phyloP scores from a whole-genome alignment of 768 basidiomycete species.

The Russula griseocarnosa region DNA sequence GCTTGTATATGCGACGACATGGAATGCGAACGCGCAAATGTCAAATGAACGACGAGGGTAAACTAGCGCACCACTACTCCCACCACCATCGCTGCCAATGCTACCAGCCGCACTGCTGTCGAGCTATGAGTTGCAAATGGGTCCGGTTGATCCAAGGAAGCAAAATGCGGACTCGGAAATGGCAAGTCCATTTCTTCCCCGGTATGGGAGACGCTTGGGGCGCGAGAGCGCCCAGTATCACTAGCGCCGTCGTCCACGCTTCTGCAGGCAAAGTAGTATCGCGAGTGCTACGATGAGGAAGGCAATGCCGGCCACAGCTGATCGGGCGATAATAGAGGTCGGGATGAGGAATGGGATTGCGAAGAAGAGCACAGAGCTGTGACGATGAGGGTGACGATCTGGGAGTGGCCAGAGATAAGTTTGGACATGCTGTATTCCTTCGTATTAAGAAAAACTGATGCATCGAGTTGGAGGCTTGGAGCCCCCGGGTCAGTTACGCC shows the following conservation, averaged over 20 bases:
- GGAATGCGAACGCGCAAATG: neutral
- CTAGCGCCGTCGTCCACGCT: slow-evolving; percentile 8
- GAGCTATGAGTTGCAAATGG: slow-evolving; percentile 4
- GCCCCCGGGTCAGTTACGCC: neutral
- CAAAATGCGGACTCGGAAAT: neutral
- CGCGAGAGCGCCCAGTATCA: slow-evolving; percentile 22
- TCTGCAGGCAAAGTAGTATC: slow-evolving; percentile 13
- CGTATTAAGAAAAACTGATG: neutral
- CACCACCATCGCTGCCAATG: neutral
- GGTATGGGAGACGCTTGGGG: slow-evolving; percentile 14
- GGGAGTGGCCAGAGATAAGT: neutral
- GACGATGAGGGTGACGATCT: slow-evolving; percentile 25
- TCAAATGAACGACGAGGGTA: neutral
- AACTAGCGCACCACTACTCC: neutral
- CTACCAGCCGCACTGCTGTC: neutral
- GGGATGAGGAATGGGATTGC: neutral
- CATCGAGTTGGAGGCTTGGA: too few species aligned
- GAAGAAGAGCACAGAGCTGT: slow-evolving; percentile 8
- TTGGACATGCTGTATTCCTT: neutral
- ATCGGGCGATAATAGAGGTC: slow-evolving; percentile 22
- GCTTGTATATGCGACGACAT: neutral
- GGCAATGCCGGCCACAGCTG: slow-evolving; percentile 15
- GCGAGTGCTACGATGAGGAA: slow-evolving; percentile 19
- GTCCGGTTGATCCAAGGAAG: neutral
- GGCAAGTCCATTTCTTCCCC: slow-evolving; percentile 24